Conservation (phyloP, 331 rosid genomes). For the Dryas integrifolia region DNA sequence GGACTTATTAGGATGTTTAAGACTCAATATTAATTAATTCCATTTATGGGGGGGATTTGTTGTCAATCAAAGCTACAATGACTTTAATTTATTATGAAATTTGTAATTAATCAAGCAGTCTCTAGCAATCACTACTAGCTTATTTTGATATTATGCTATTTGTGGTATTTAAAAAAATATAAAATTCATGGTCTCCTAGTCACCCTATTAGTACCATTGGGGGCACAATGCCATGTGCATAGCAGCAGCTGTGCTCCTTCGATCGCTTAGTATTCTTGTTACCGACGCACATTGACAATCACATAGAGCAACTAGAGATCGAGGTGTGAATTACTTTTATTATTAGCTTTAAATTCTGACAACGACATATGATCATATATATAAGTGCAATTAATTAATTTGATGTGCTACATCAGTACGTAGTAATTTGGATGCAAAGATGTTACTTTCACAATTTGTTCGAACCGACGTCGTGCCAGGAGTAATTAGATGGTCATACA, state of each 20-base stretch:
- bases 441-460: background rate
- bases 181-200: background rate
- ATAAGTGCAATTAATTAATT: background rate
- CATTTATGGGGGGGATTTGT: conserved; percentile 17
- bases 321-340: background rate
- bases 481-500: background rate
- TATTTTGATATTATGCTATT: background rate
- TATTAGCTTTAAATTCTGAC: background rate
- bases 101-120: background rate
- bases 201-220: background rate
- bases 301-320: background rate
- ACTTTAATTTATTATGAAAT: background rate
- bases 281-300: conserved; percentile 15
- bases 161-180: background rate
- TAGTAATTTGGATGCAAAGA: background rate
- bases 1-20: background rate
- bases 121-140: background rate
- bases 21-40: background rate
- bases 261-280: background rate
- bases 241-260: background rate
- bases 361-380: background rate
- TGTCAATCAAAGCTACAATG: background rate
- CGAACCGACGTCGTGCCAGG: conserved; percentile 22
- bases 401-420: background rate
- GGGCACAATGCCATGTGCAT: conserved; percentile 11